Base-by-base conservation (phyloP, 176 grass and related monocot genomes). In the Ananas comosus region DNA sequence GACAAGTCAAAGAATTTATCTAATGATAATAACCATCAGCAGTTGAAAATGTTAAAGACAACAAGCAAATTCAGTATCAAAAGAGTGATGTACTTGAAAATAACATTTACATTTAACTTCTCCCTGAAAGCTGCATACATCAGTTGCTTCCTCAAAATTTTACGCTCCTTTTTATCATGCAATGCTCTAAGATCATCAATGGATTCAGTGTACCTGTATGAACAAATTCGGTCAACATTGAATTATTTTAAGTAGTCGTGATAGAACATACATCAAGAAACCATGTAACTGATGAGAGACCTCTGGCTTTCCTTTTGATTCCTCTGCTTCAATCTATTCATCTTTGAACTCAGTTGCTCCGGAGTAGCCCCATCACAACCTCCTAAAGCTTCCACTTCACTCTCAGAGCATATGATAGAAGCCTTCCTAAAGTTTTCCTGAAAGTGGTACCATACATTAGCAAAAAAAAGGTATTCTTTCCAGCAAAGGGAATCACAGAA, bases 121-220 rank as follows among this genome's bases (percentile, higher is more conserved):
- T 77, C 92, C 49, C 81, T 81, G 68, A 89, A 87, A 70, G 72
- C 79, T 70, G 66, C 63, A 88, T 96, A 96, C 49, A 88, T 76
- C 53, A 81, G 83, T 70, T 83, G 81, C 53, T 87, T 96, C 57
- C 57, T 85, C 25, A 69, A 48, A 71, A 92, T 85, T 73, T 92
- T 96, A 19, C 14, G 74, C 23, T 85, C 71, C 74, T 92, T 96
- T 53, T 78, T 90, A 48, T 81, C 67, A 82, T 70, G 69, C 73
- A 89, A 59, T 67, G 76, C 81, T 73, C 93, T 96, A 66, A 92
- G 68, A 65, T 92, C 88, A 85, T 92, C 93, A 79, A 96, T 87
- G 10, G 70, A 74, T 72, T 92, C 86, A 3, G 79, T 77, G 72
- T 77, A 87, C 70, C 84, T 90, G 84, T 63, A 68, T 71, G 5